These are phyloP conservation scores for Schizothecium vesticola DNA, from an alignment of 495 filamentous ascomycete genomes.

Conservation along the genomic window DNA sequence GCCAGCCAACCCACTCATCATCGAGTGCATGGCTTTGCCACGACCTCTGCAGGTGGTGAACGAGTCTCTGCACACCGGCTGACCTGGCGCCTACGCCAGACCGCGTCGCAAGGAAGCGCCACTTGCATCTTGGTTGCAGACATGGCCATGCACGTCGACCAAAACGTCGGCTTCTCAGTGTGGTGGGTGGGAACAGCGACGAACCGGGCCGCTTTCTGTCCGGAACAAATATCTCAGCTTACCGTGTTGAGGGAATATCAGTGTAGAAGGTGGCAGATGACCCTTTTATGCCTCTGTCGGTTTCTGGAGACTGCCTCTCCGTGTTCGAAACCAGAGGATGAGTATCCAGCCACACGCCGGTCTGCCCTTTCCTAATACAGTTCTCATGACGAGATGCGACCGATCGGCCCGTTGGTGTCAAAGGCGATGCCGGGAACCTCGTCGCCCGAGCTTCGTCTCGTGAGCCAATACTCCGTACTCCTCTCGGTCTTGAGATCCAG, in stretches of 20 bases:
- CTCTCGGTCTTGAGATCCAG: not conserved
- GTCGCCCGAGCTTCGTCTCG: not conserved
- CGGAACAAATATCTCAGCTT: not conserved
- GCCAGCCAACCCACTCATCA: not conserved
- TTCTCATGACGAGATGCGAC: not conserved
- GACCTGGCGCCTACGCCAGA: not conserved
- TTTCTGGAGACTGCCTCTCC: not conserved
- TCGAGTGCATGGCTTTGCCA: constrained; percentile 8
- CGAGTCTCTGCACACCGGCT: not conserved
- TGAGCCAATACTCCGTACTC: not conserved
- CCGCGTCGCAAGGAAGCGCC: constrained; percentile 18
- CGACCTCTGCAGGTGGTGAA: constrained; percentile 13
- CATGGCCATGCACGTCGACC: constrained; percentile 22
- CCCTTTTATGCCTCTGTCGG: not conserved
- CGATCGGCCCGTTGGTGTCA: not conserved
- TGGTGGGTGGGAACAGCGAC: constrained; percentile 7
- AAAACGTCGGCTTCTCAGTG: constrained; percentile 17
- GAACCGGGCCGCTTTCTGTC: not conserved
- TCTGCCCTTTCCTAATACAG: not conserved
- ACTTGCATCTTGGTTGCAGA: constrained; percentile 21
- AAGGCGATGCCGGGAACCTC: not conserved
- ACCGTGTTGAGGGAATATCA: constrained; percentile 7
- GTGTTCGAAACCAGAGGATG: not conserved
- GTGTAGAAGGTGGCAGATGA: not conserved
- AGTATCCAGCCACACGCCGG: not conserved